These are phyloP conservation scores for Colletotrichum cordylinicola DNA, from an alignment of 2,329 filamentous ascomycete species.

Conservation along the genomic window DNA sequence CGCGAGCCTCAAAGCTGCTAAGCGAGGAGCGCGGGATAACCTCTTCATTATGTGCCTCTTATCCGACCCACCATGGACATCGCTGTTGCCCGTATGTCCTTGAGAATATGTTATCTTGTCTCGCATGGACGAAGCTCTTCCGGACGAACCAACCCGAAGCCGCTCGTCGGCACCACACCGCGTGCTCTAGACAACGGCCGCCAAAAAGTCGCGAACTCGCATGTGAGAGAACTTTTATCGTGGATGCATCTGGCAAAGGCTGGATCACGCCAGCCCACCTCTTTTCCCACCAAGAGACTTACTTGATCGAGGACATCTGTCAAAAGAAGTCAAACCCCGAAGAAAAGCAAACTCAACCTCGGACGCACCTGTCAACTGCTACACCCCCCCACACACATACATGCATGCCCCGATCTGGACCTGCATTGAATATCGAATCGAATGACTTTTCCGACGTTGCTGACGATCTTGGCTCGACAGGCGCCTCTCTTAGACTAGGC, in stretches of 20 bases:
- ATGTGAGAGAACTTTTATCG: background rate
- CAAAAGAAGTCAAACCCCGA: background rate
- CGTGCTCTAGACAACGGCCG: background rate
- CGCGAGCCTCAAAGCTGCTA: background rate
- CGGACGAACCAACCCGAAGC: background rate
- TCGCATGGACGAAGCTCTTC: background rate
- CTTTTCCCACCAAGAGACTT: too few species aligned
- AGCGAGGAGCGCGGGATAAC: too few species aligned
- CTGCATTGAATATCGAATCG: background rate
- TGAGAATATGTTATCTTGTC: background rate
- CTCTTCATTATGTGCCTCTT: too few species aligned
- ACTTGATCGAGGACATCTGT: background rate
- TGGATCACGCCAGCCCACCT: too few species aligned
- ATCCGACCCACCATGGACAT: background rate
- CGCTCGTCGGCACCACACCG: background rate
- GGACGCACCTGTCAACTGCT: background rate
- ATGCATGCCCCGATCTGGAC: background rate
- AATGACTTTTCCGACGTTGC: background rate
- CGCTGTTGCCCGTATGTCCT: background rate
- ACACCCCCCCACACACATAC: background rate
- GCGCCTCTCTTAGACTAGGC: background rate
- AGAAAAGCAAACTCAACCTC: background rate
- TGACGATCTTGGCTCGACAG: background rate
- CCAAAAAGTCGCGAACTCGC: background rate
- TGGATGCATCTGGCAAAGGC: too few species aligned